A percentile compares a stretch with the other conserved stretches of the same genome.
These are phyloP conservation scores for Claviceps sp. DNA, from an alignment of 2,329 filamentous ascomycete species.

Conservation along the genomic window DNA sequence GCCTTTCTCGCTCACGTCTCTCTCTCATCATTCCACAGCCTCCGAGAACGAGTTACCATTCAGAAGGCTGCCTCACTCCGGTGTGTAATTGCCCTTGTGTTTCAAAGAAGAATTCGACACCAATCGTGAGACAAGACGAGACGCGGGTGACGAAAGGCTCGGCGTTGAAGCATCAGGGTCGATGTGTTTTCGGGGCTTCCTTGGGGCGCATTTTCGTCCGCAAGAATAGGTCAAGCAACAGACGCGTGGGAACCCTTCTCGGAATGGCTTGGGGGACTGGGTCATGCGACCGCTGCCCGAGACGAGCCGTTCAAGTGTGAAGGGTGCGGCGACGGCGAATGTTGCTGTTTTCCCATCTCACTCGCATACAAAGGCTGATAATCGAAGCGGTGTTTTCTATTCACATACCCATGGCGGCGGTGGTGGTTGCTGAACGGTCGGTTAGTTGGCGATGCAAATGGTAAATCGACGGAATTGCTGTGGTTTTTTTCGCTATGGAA, in stretches of 20 bases:
- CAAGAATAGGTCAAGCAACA: constrained; percentile 7
- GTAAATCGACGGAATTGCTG: neutral
- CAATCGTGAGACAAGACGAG: constrained; percentile 3
- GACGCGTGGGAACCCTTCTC: constrained; percentile 10
- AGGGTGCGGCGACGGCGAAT: neutral
- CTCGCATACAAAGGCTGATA: constrained; percentile 36
- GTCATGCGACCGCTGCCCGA: neutral
- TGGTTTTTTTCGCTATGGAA: constrained; percentile 20
- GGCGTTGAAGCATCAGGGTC: neutral
- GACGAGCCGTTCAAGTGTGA: neutral
- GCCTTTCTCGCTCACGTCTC: neutral
- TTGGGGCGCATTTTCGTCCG: constrained; percentile 6
- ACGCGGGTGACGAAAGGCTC: neutral
- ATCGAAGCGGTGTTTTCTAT: constrained; percentile 17
- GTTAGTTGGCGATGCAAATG: constrained; percentile 26
- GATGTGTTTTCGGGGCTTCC: neutral
- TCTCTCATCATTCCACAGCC: neutral
- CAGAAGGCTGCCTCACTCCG: neutral
- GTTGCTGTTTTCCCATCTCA: constrained; percentile 17
- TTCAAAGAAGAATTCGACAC: constrained; percentile 6
- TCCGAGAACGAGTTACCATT: neutral
- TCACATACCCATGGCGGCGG: constrained; percentile 50
- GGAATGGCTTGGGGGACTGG: neutral
- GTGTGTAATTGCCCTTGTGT: constrained; percentile 6
- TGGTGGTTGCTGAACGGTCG: constrained; percentile 20